phyloP scores from a whole-genome alignment of 78 protist species.

The Dictyostelium brefeldianum region DNA sequence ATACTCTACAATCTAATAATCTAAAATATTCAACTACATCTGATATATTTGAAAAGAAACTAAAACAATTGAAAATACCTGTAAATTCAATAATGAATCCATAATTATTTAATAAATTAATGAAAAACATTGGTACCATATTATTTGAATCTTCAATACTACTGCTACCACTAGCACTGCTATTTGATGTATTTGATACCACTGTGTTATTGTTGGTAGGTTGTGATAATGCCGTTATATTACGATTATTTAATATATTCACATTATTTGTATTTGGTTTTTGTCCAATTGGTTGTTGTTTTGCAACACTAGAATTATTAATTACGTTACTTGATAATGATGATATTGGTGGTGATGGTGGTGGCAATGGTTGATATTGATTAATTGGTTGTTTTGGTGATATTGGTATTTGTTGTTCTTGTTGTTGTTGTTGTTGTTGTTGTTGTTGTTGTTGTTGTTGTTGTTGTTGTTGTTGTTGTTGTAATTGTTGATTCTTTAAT shows the following conservation, averaged over 20 bases:
- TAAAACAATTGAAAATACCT: neutral
- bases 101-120: neutral
- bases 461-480: slow-evolving; percentile 28
- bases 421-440: neutral
- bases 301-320: neutral
- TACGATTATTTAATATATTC: no score
- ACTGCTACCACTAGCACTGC: neutral
- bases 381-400: neutral
- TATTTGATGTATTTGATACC: neutral
- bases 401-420: slow-evolving; percentile 28
- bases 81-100: slow-evolving; percentile 32
- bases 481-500: slow-evolving; percentile 22
- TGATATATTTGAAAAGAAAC: neutral
- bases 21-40: neutral
- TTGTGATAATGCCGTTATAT: neutral
- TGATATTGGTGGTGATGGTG: slow-evolving; percentile 7
- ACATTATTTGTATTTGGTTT: neutral
- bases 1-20: slow-evolving; percentile 5
- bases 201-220: neutral
- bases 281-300: neutral
- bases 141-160: neutral
- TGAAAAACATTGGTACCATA: neutral
- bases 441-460: slow-evolving; percentile 30
- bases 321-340: neutral
- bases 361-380: neutral